These are phyloP conservation scores for Sodiomyces alkalinus DNA, from an alignment of 2,329 filamentous ascomycete species.

Conservation along the genomic window DNA sequence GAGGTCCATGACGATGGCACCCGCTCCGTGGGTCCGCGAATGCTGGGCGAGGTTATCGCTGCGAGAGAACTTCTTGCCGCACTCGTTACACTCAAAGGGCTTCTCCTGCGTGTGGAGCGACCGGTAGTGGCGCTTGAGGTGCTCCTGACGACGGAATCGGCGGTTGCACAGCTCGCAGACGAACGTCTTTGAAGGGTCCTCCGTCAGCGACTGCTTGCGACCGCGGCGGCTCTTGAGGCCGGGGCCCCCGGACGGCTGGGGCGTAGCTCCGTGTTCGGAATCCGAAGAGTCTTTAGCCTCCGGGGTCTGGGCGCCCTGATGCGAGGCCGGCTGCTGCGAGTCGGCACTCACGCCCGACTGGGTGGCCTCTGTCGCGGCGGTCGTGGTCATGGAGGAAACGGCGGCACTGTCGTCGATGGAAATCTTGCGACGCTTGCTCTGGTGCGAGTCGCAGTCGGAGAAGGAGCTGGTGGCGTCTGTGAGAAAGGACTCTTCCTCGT, in stretches of 20 bases:
- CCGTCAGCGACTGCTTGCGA: conserved; percentile 94
- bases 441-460: conserved; percentile 31
- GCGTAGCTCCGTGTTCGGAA: conserved; percentile 20
- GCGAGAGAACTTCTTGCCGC: conserved; percentile 97
- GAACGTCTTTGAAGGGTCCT: conserved; percentile 96
- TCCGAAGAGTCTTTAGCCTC: conserved; percentile 22
- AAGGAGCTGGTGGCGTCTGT: conserved; percentile 47
- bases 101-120: conserved; percentile 98
- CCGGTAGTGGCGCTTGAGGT: conserved; percentile 95
- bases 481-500: conserved; percentile 48
- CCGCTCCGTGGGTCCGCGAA: conserved; percentile 79
- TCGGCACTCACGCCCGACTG: conserved; percentile 26
- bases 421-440: conserved; percentile 39
- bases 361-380: too few relatives aligned
- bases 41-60: conserved; percentile 97
- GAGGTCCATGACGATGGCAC: conserved; percentile 82
- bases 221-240: conserved; percentile 82
- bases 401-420: conserved; percentile 22
- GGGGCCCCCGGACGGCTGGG: conserved; percentile 29
- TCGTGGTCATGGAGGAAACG: conserved; percentile 28
- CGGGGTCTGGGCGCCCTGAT: conserved; percentile 19
- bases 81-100: conserved; percentile 94
- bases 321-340: conserved; percentile 17
- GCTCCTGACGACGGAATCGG: conserved; percentile 94
- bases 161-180: conserved; percentile 93